Conservation (phyloP, 2,329 filamentous ascomycete species). For the Monosporascus sp. region DNA sequence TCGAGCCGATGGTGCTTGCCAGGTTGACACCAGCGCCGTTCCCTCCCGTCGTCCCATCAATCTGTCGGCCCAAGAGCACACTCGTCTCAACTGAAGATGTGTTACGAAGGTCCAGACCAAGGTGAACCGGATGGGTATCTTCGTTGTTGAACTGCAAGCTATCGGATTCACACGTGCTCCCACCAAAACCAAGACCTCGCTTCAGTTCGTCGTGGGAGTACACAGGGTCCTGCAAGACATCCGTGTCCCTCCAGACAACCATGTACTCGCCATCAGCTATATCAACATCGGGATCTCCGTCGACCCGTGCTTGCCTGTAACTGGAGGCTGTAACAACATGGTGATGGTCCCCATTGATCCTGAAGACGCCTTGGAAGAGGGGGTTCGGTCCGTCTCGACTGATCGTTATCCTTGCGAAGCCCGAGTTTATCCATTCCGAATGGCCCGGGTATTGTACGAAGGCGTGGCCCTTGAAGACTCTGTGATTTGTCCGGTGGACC, state of each 20-base stretch:
- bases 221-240: constrained; percentile 50
- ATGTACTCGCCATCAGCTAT: constrained; percentile 64
- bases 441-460: constrained; percentile 61
- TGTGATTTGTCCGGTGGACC: constrained; percentile 69
- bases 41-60: constrained; percentile 63
- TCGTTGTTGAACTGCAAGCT: constrained; percentile 73
- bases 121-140: constrained; percentile 64
- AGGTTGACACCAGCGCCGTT: constrained; percentile 80
- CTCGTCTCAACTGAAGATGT: constrained; percentile 59
- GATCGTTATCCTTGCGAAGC: constrained; percentile 81
- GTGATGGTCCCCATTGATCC: constrained; percentile 75
- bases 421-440: constrained; percentile 69
- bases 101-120: constrained; percentile 43
- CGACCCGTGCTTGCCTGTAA: constrained; percentile 68
- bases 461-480: constrained; percentile 76
- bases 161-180: constrained; percentile 66
- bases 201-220: constrained; percentile 59
- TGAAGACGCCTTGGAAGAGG: constrained; percentile 87
- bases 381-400: constrained; percentile 71
- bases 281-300: constrained; percentile 63
- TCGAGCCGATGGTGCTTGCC: constrained; percentile 71
- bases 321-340: constrained; percentile 74
- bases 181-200: constrained; percentile 41
- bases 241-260: constrained; percentile 89
- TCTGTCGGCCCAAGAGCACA: constrained; percentile 70